Evolutionary conservation across 305 asterid species (phyloP).

Genomic region (Ruellia speciosa): DNA sequence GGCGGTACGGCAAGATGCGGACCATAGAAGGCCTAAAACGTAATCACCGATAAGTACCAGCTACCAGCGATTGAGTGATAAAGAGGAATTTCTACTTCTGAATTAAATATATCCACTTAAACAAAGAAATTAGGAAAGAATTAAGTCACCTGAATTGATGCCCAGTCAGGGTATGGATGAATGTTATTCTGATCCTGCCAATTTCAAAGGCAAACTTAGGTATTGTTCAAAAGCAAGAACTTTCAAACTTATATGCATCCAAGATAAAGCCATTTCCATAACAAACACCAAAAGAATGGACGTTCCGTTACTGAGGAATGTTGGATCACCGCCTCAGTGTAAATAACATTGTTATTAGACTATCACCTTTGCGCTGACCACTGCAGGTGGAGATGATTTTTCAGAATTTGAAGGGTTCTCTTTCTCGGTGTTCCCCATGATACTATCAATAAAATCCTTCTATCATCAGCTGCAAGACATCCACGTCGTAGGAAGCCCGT

Average conservation of each 20-base stretch:
- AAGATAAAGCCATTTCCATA: too few relatives aligned
- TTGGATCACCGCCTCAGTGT: not conserved
- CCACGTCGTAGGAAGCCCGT: not conserved
- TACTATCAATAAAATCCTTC: slow-evolving; percentile 13
- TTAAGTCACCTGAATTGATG: slow-evolving; percentile 72
- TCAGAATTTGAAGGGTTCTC: slow-evolving; percentile 55
- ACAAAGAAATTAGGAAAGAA: too few relatives aligned
- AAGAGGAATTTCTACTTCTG: too few relatives aligned
- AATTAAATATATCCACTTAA: too few relatives aligned
- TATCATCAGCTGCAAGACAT: not conserved
- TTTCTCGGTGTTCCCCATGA: slow-evolving; percentile 82
- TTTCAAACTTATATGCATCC: too few relatives aligned
- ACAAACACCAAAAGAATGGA: too few relatives aligned
- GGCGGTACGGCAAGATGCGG: slow-evolving; percentile 85
- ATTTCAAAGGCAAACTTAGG: slow-evolving; percentile 1
- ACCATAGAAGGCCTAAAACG: slow-evolving; percentile 75
- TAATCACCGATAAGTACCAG: not conserved
- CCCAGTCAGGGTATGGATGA: slow-evolving; percentile 89
- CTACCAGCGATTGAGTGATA: too few relatives aligned
- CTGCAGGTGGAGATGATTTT: slow-evolving; percentile 48
- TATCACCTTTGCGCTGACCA: slow-evolving; percentile 33
- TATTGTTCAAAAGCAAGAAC: too few relatives aligned
- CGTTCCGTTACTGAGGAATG: too few relatives aligned
- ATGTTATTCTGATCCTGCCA: slow-evolving; percentile 66
- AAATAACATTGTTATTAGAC: too few relatives aligned